Conservation (phyloP, 805 yeast species). For the Metschnikowia kunwiensis region DNA sequence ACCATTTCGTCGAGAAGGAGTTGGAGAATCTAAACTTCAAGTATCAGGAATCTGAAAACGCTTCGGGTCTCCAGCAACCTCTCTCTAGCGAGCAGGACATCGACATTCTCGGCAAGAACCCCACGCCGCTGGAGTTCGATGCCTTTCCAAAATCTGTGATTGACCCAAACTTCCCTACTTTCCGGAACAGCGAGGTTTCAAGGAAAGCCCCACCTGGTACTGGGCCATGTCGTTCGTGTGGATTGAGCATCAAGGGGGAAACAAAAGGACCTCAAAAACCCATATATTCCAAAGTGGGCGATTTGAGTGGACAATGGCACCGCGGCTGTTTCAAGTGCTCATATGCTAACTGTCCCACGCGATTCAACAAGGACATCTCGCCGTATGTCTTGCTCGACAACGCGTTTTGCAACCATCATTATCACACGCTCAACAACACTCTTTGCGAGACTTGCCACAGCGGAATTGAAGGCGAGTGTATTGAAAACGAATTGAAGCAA, state of each 20-base stretch:
- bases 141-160: slow-evolving; percentile 21
- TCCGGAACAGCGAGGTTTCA: slow-evolving; percentile 12
- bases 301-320: slow-evolving; percentile 92
- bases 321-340: slow-evolving; percentile 77
- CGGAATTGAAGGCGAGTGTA: slow-evolving; percentile 89
- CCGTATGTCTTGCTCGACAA: slow-evolving; percentile 75
- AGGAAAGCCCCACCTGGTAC: slow-evolving; percentile 51
- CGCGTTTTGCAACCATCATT: slow-evolving; percentile 80
- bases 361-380: slow-evolving; percentile 56
- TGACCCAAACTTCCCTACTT: slow-evolving; percentile 12
- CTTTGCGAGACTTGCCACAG: slow-evolving; percentile 64
- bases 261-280: slow-evolving; percentile 48
- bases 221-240: slow-evolving; percentile 83
- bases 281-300: slow-evolving; percentile 82
- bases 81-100: slow-evolving; percentile 9
- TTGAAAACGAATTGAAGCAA: slow-evolving; percentile 68
- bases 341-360: slow-evolving; percentile 47
- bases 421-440: slow-evolving; percentile 72
- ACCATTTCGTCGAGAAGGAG: slow-evolving; percentile 32
- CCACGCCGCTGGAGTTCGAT: slow-evolving; percentile 17
- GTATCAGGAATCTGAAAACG: not conserved
- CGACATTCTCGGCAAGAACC: slow-evolving; percentile 16
- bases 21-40: slow-evolving; percentile 28
- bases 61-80: not conserved
- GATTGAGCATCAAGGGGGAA: slow-evolving; percentile 42